Evolutionary conservation across 768 basidiomycete species (phyloP), one percentile per base, ranked within the genome.

Genomic region (Trametes punicea): DNA sequence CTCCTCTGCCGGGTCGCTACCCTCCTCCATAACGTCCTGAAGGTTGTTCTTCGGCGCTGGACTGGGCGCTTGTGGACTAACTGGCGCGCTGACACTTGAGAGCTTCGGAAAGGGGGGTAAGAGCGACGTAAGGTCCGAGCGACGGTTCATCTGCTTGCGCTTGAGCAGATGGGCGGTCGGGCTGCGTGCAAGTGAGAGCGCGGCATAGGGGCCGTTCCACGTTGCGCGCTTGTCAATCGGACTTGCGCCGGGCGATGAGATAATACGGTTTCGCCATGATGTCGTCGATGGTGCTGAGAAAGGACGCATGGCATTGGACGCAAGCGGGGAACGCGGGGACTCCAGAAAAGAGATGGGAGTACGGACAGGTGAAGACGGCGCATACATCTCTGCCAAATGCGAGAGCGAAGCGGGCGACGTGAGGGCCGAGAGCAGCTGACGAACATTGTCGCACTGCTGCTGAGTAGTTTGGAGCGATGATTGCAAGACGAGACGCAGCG

Each of bases 381-480:
- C 88, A 68, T 93, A 93, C 91, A 93, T 93, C 71, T 90, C 90
- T 10, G 87, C 75, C 10, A 93, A 77, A 65, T 89, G 90, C 9
- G 85, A 77, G n/a, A 91, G 74, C 61, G 88, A 84, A 13, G 78
- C 68, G 6, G 87, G 85, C 6, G 80, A 81, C 0, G 90, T 86
- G 42, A 93, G 80, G 13, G 90, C 90, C 6, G 85, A 79, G 45
- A 93, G 79, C 2, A 92, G 79, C 46, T 85, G 84, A 29, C 91
- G 87, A 60, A 93, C 82, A 55, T 87, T 88, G 65, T 92, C 90
- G 65, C 85, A 88, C 70, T 93, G 90, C 0, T 78, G 82, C 64
- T 90, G 87, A 0, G 88, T 90, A 11, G 83, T 86, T 65, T 85
- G 78, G 13, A 92, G 76, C 16, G 88, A 83, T 2, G 88, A 84